Evolutionary conservation across 805 yeast species (phyloP), one percentile per base, ranked within the genome.

Genomic region (Teunomyces lycoperdinae): DNA sequence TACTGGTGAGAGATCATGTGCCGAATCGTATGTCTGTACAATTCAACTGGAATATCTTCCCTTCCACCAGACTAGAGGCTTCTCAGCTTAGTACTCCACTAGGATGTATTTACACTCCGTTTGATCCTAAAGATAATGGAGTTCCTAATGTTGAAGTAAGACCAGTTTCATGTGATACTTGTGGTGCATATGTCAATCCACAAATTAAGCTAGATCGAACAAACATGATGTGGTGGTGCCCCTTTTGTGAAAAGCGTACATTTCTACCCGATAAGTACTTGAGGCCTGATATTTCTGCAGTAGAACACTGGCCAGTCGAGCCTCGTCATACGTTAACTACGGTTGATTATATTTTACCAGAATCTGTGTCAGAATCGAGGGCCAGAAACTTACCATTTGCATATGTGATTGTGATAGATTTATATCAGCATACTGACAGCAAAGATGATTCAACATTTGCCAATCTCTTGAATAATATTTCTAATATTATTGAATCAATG

Each of bases 21-120:
- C 9, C 16, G 29, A 17, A 4, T 16, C 14, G 8, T 11, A 38
- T 38, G 41, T 38, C 41, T 46, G 80, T 83, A 44, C 77, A 87
- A 49, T 85, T 87, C 71, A 81, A 86, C 58, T 87, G 92, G 92
- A 84, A 87, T 65, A 56, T 69, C 9, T 65, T 72, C 51, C 76
- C 77, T 1, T 59, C 68, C 14, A 70, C 75, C 1, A 61, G 70
- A 36, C 54, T 70, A 5, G 77, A 72, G 48, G 64, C 62, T 3
- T 56, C 63, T 2, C 62, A 55, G 27, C 47, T 69, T 43, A 57
- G 62, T 52, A 57, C 68, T 2, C 76, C 76, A 2, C 33, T 71
- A 33, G 77, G 73, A 9, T 70, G 75, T 50, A 49, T 71, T 34
- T 64, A 58, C 45, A 54, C 67, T 0, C 76, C 76, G 9, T 50